Evolutionary conservation across 2,329 filamentous ascomycete species (phyloP).

Genomic region (Colletotrichum chlorophyti): DNA sequence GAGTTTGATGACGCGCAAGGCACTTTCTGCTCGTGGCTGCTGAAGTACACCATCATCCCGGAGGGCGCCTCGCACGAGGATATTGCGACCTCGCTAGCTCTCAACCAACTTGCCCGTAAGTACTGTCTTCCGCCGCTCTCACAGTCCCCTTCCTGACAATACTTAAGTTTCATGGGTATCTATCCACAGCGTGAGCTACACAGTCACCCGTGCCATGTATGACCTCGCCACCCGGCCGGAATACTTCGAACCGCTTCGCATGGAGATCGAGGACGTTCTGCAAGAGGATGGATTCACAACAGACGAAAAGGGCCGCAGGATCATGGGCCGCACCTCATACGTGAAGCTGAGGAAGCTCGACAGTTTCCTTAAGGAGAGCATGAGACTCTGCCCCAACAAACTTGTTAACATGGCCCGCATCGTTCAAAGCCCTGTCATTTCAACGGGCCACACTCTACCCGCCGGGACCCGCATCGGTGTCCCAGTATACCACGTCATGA

Average conservation of each 20-base stretch:
- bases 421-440: conserved; percentile 31
- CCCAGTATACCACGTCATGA: conserved; percentile 30
- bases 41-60: conserved; percentile 13
- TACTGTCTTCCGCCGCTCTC: neutral
- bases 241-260: conserved; percentile 45
- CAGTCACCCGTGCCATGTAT: conserved; percentile 42
- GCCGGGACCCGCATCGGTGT: conserved; percentile 35
- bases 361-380: conserved; percentile 44
- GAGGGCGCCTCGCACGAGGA: conserved; percentile 5
- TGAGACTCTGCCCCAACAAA: conserved; percentile 36
- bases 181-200: conserved; percentile 15
- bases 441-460: conserved; percentile 38
- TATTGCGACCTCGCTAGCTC: conserved; percentile 6
- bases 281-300: conserved; percentile 38
- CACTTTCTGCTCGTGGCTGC: conserved; percentile 12
- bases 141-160: neutral
- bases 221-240: conserved; percentile 48
- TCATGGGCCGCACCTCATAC: conserved; percentile 8
- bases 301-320: conserved; percentile 9
- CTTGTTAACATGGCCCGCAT: conserved; percentile 30
- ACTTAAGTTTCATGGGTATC: conserved; percentile 3
- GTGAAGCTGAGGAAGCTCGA: conserved; percentile 39
- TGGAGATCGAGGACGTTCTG: conserved; percentile 48
- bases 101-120: neutral
- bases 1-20: conserved; percentile 17